phyloP scores from a whole-genome alignment of 2,329 filamentous ascomycete genomes.

The Sporothrix globosa region DNA sequence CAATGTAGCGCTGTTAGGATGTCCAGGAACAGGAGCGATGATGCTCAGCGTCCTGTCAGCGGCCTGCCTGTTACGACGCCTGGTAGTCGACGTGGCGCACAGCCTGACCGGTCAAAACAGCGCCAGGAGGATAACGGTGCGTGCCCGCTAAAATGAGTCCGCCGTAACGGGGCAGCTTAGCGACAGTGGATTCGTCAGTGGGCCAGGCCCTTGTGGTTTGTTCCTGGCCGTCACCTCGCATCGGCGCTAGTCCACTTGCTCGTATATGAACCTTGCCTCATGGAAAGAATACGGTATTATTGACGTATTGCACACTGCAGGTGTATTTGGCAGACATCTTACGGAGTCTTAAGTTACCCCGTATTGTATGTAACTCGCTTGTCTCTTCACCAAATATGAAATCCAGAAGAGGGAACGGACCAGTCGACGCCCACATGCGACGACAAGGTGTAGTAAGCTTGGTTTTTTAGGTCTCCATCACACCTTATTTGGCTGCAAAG shows the following conservation, averaged over 20 bases:
- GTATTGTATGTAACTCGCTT: background rate
- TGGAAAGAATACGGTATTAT: background rate
- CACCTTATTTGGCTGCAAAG: slow-evolving; percentile 7
- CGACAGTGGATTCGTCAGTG: slow-evolving; percentile 4
- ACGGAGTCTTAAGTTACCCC: background rate
- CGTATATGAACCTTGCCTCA: slow-evolving; percentile 13
- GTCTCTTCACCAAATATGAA: slow-evolving; percentile 11
- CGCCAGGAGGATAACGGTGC: background rate
- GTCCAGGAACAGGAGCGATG: background rate
- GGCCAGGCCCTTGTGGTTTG: background rate
- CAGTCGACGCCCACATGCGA: background rate
- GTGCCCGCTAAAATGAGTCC: background rate
- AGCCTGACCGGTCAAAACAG: background rate
- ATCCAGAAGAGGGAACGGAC: background rate
- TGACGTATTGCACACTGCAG: background rate
- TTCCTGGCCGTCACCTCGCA: background rate
- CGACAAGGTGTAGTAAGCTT: background rate
- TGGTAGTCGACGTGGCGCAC: background rate
- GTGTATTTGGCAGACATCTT: background rate
- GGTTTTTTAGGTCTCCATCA: background rate
- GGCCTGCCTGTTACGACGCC: slow-evolving; percentile 9
- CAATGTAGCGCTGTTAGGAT: background rate
- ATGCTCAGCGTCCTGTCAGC: background rate
- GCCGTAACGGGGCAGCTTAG: background rate
- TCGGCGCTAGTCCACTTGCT: slow-evolving; percentile 9